Evolutionary conservation across 2,329 filamentous ascomycete species (phyloP).

Genomic region (Aspergillus latus): DNA sequence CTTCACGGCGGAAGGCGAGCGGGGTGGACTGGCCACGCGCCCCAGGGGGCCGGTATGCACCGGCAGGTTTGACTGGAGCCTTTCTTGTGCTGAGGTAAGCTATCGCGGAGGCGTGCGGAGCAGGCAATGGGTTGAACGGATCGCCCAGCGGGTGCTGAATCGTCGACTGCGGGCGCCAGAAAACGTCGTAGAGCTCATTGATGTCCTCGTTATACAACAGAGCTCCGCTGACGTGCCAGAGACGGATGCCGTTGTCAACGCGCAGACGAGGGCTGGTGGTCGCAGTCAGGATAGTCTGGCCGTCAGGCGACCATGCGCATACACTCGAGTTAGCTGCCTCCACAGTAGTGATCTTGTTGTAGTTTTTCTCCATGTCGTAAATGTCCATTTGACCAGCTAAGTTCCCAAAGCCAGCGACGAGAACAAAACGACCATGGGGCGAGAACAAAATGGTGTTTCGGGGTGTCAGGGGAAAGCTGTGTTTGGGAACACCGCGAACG

Average conservation of each 20-base stretch:
- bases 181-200: conserved; percentile 86
- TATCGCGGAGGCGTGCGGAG: conserved; percentile 77
- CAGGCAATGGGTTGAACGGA: conserved; percentile 71
- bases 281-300: conserved; percentile 93
- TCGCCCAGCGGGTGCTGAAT: conserved; percentile 64
- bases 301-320: conserved; percentile 96
- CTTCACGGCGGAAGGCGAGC: conserved; percentile 94
- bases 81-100: conserved; percentile 83
- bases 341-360: conserved; percentile 87
- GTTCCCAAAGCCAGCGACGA: conserved; percentile 96
- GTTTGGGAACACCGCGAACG: conserved; percentile 74
- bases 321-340: conserved; percentile 94
- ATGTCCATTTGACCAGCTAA: conserved; percentile 96
- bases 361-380: conserved; percentile 93
- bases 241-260: conserved; percentile 92
- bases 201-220: conserved; percentile 97
- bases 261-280: conserved; percentile 92
- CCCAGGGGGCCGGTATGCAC: conserved; percentile 91
- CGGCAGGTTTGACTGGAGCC: conserved; percentile 94
- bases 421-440: conserved; percentile 84
- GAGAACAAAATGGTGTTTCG: conserved; percentile 96
- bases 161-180: conserved; percentile 76
- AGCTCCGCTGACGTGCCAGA: conserved; percentile 87
- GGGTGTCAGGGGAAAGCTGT: conserved; percentile 82
- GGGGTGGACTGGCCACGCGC: conserved; percentile 86